phyloP scores from a whole-genome alignment of 768 basidiomycete species.

The Termitomyces sp. region DNA sequence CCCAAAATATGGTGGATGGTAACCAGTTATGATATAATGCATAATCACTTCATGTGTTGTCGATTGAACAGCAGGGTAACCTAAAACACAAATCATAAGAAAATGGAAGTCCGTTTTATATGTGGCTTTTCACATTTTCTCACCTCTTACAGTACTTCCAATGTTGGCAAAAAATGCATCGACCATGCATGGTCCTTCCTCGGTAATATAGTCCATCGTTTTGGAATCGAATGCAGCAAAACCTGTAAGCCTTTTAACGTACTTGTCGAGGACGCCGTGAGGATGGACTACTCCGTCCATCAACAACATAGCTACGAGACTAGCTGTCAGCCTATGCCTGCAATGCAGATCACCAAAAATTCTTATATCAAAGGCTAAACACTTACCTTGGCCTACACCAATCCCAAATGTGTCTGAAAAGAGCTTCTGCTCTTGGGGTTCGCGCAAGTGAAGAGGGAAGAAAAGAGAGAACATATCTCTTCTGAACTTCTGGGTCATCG shows the following conservation, averaged over 20 bases:
- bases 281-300: neutral
- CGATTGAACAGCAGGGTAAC: neutral
- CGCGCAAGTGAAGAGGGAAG: neutral
- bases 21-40: neutral
- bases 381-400: neutral
- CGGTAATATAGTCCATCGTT: neutral
- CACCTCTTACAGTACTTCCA: neutral
- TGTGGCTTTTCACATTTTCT: neutral
- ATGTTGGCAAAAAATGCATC: neutral
- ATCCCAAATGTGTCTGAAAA: neutral
- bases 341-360: neutral
- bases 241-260: neutral
- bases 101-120: neutral
- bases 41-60: conserved; percentile 1
- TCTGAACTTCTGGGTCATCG: neutral
- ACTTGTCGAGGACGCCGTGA: neutral
- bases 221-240: neutral
- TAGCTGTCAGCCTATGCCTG: neutral
- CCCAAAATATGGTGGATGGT: neutral
- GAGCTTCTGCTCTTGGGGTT: neutral
- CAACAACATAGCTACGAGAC: neutral
- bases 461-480: neutral
- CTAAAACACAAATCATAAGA: neutral
- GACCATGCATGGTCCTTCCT: neutral
- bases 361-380: neutral